Conservation (phyloP, 1,139 yeast genomes). For the Pichia sp. region DNA sequence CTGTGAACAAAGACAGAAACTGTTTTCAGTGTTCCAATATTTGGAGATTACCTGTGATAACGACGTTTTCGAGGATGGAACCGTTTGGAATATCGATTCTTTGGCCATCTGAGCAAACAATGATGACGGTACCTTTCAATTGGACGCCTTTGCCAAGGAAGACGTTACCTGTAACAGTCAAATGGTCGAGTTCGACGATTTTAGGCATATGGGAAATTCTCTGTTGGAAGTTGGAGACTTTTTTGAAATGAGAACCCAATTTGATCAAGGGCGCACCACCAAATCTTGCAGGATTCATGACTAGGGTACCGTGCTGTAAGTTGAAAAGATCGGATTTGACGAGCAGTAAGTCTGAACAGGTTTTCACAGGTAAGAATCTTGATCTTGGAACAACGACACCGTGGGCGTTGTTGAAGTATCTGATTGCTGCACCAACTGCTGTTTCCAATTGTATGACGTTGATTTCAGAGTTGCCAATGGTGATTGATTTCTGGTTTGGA, state of each 20-base stretch:
- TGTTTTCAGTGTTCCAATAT: constrained; percentile 75
- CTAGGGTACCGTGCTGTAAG: constrained; percentile 88
- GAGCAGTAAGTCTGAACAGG: constrained; percentile 87
- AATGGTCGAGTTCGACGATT: constrained; percentile 92
- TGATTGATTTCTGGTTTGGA: constrained; percentile 85
- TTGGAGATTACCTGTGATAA: constrained; percentile 93
- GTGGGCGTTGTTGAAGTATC: constrained; percentile 91
- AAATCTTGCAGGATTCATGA: constrained; percentile 77
- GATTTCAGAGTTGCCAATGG: constrained; percentile 69
- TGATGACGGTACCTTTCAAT: constrained; percentile 93
- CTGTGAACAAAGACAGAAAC: background rate
- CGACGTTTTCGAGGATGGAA: constrained; percentile 88
- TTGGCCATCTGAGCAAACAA: constrained; percentile 96
- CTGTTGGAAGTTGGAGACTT: constrained; percentile 84
- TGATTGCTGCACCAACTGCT: constrained; percentile 98
- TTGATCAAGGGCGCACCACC: constrained; percentile 94
- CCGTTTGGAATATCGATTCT: constrained; percentile 97
- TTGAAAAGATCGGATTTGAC: constrained; percentile 95
- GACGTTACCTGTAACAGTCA: constrained; percentile 96
- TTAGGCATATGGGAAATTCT: constrained; percentile 95
- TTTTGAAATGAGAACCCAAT: constrained; percentile 93
- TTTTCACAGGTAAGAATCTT: constrained; percentile 96
- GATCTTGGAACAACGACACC: constrained; percentile 98
- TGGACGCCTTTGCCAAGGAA: constrained; percentile 84
- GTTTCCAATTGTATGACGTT: constrained; percentile 94